Conservation (phyloP, 2,329 filamentous ascomycete genomes). For the Xylariaceae sp. region DNA sequence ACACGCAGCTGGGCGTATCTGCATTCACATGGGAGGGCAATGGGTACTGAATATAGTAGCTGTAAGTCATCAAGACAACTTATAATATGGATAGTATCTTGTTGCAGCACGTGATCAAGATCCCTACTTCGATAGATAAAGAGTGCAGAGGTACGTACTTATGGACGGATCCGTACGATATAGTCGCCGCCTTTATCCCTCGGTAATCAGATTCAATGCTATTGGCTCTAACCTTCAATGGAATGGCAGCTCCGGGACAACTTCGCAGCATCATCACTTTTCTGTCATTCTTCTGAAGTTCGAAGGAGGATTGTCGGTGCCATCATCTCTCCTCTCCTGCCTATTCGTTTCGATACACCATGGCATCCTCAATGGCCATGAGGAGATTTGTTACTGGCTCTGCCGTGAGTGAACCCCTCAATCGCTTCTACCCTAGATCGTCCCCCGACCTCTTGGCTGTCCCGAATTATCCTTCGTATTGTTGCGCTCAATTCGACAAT, state of each 20-base stretch:
- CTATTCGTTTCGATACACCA: slow-evolving; percentile 36
- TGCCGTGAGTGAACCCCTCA: slow-evolving; percentile 50
- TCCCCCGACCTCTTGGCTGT: slow-evolving; percentile 15
- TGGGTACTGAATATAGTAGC: neutral
- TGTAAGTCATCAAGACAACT: neutral
- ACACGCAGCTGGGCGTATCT: neutral
- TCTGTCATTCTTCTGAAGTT: slow-evolving; percentile 34
- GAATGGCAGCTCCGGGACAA: slow-evolving; percentile 32
- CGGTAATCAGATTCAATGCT: slow-evolving; percentile 37
- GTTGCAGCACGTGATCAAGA: neutral
- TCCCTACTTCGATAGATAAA: no score
- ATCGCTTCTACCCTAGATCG: slow-evolving; percentile 27
- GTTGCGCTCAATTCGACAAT: slow-evolving; percentile 1
- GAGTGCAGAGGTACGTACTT: slow-evolving; percentile 1
- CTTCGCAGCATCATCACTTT: slow-evolving; percentile 35
- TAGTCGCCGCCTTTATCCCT: slow-evolving; percentile 32
- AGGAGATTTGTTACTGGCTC: slow-evolving; percentile 60
- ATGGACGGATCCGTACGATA: neutral
- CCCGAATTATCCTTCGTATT: no score
- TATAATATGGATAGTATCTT: neutral
- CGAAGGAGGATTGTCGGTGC: slow-evolving; percentile 25
- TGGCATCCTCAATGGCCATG: slow-evolving; percentile 67
- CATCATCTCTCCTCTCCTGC: slow-evolving; percentile 21
- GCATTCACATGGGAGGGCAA: neutral
- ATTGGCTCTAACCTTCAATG: slow-evolving; percentile 32